Percentiles rank a stretch among this genome's conserved stretches.
phyloP scores from a whole-genome alignment of 164 flowering plant species.

The Magnolia officinalis region DNA sequence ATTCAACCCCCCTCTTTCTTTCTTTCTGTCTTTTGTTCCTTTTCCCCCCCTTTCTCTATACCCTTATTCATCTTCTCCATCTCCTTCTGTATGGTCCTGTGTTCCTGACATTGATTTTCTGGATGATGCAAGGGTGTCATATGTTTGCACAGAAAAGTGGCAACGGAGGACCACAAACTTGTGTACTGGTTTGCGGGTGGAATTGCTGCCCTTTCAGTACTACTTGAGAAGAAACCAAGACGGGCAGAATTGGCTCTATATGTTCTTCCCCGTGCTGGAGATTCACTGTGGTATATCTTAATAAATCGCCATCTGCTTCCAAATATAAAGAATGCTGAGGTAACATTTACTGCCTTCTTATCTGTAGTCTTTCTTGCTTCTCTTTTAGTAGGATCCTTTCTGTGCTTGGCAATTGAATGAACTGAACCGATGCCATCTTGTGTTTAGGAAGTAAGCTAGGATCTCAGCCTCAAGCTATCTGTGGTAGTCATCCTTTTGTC shows the following conservation, averaged over 20 bases:
- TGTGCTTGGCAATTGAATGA: too few relatives aligned
- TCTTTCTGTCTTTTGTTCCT: background rate
- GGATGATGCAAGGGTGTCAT: conserved; percentile 61
- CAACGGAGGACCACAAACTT: conserved; percentile 82
- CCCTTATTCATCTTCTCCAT: background rate
- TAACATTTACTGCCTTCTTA: conserved; percentile 21
- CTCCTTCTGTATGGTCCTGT: background rate
- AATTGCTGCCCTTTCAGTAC: conserved; percentile 76
- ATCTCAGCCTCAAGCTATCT: too few relatives aligned
- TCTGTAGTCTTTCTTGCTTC: background rate
- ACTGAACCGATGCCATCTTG: too few relatives aligned
- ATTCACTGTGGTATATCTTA: conserved; percentile 86
- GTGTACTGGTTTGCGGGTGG: conserved; percentile 93
- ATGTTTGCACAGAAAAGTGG: conserved; percentile 89
- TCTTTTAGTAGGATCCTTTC: background rate
- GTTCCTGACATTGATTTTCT: conserved; percentile 5
- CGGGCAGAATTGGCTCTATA: conserved; percentile 86
- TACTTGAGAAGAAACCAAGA: conserved; percentile 86
- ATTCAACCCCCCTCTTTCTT: background rate
- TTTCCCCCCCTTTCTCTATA: background rate
- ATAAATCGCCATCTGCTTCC: conserved; percentile 88
- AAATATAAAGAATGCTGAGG: conserved; percentile 86
- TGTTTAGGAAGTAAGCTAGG: background rate
- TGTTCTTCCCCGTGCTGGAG: conserved; percentile 96
- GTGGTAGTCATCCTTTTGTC: too few relatives aligned